A percentile compares a stretch with the other conserved stretches of the same genome.
phyloP scores from a whole-genome alignment of 371 early-diverging fungal species.

The Rhizopus microsporus region DNA sequence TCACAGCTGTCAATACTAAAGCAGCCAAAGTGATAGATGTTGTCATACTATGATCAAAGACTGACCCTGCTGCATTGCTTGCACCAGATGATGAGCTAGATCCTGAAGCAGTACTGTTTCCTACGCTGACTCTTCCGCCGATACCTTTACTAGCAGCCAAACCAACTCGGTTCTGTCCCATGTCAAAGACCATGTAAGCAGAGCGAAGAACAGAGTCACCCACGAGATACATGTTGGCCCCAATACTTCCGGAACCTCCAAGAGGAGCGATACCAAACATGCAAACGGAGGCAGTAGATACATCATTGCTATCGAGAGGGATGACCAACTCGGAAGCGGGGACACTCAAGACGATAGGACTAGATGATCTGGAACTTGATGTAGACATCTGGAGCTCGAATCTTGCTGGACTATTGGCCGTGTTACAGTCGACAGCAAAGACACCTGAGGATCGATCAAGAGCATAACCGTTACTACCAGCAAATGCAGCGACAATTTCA shows the following conservation, averaged over 20 bases:
- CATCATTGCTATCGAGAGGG: constrained; percentile 30
- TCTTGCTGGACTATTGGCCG: constrained; percentile 14
- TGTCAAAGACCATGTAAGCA: constrained; percentile 46
- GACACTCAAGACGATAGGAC: constrained; percentile 27
- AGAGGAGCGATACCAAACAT: constrained; percentile 51
- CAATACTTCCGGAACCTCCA: constrained; percentile 7
- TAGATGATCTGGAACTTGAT: constrained; percentile 8
- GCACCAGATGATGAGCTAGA: background rate
- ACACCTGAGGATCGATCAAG: constrained; percentile 32
- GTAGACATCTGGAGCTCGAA: constrained; percentile 16
- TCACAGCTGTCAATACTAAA: background rate
- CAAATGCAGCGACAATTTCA: constrained; percentile 31
- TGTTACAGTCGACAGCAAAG: constrained; percentile 32
- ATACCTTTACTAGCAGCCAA: constrained; percentile 41
- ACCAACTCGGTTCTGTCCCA: constrained; percentile 44
- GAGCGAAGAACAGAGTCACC: constrained; percentile 49
- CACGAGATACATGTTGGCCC: constrained; percentile 29
- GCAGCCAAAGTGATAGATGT: background rate
- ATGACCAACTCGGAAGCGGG: constrained; percentile 40
- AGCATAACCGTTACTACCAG: constrained; percentile 23
- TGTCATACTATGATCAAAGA: background rate
- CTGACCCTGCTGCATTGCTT: background rate
- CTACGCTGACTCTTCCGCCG: constrained; percentile 28
- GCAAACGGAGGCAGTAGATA: constrained; percentile 29
- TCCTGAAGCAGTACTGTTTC: constrained; percentile 4